A percentile compares a stretch with the other conserved stretches of the same genome.
phyloP scores from a whole-genome alignment of 352 stramenopile species.

The Thalassiosira sp. region DNA sequence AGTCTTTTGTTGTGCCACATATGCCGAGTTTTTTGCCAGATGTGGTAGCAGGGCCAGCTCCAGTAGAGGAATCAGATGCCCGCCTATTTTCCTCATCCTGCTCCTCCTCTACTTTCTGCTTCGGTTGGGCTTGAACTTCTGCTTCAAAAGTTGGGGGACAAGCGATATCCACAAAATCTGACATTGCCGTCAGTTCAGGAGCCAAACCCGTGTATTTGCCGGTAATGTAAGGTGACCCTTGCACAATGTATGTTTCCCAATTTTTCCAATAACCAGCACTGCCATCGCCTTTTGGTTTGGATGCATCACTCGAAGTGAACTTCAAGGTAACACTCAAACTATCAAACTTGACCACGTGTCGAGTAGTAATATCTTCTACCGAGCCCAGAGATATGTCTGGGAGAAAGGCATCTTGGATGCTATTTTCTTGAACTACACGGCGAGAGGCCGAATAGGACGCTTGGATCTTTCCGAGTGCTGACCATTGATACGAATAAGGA shows the following conservation, averaged over 20 bases:
- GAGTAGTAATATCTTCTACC: slow-evolving; percentile 35
- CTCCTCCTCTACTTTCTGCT: not conserved
- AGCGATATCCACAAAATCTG: slow-evolving; percentile 64
- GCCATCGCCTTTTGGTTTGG: too few species aligned
- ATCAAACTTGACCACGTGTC: slow-evolving; percentile 71
- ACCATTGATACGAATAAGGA: slow-evolving; percentile 80
- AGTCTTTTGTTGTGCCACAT: slow-evolving; percentile 37
- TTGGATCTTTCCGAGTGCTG: slow-evolving; percentile 52
- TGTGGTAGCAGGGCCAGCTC: slow-evolving; percentile 9
- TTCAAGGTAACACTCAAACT: slow-evolving; percentile 72
- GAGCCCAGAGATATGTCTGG: slow-evolving; percentile 62
- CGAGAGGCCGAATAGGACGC: slow-evolving; percentile 70
- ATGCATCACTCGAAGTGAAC: too few species aligned
- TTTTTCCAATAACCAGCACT: slow-evolving; percentile 14
- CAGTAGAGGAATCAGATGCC: slow-evolving; percentile 1
- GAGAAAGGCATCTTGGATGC: slow-evolving; percentile 67
- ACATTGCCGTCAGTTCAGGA: slow-evolving; percentile 66
- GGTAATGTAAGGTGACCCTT: slow-evolving; percentile 78
- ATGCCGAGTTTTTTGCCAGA: slow-evolving; percentile 42
- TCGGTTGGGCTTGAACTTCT: slow-evolving; percentile 14
- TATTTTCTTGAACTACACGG: slow-evolving; percentile 46
- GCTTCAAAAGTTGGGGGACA: slow-evolving; percentile 49
- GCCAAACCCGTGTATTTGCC: slow-evolving; percentile 52
- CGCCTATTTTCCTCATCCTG: not conserved
- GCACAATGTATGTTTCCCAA: slow-evolving; percentile 78